Percentiles rank a stretch among this genome's conserved stretches.
These are phyloP conservation scores for Wickerhamiella allomyrinae DNA, from an alignment of 805 yeast species.

Conservation along the genomic window DNA sequence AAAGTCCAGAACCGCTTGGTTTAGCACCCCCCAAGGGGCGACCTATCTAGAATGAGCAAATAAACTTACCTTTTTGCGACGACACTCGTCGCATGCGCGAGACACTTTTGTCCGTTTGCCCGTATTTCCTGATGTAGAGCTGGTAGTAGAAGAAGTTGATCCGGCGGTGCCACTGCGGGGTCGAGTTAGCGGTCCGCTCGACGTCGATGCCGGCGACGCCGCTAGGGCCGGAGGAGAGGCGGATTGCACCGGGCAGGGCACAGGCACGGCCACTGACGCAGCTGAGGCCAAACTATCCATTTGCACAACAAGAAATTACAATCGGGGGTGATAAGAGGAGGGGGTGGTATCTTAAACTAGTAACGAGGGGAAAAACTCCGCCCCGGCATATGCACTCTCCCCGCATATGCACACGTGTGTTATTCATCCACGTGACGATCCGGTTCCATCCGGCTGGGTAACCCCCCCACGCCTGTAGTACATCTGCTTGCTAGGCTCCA, in stretches of 20 bases:
- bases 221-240: not conserved
- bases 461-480: too few species aligned
- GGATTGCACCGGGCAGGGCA: not conserved
- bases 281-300: constrained; percentile 1
- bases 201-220: not conserved
- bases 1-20: not conserved
- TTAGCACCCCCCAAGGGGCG: not conserved
- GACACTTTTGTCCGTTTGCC: constrained; percentile 19
- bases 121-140: not conserved
- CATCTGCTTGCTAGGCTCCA: too few species aligned
- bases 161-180: not conserved
- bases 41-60: too few species aligned
- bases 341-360: too few species aligned
- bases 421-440: constrained; percentile 1
- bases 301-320: not conserved
- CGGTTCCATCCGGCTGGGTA: constrained; percentile 2
- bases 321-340: not conserved
- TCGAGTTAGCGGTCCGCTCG: not conserved
- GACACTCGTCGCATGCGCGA: constrained; percentile 26
- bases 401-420: constrained; percentile 1
- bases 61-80: constrained; percentile 28
- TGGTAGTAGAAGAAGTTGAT: not conserved
- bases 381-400: not conserved
- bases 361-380: constrained; percentile 1
- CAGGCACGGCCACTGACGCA: not conserved